Percentiles rank a stretch among this genome's conserved stretches.
phyloP scores from a whole-genome alignment of 2,329 filamentous ascomycete species.

The Colletotrichum cordylinicola region DNA sequence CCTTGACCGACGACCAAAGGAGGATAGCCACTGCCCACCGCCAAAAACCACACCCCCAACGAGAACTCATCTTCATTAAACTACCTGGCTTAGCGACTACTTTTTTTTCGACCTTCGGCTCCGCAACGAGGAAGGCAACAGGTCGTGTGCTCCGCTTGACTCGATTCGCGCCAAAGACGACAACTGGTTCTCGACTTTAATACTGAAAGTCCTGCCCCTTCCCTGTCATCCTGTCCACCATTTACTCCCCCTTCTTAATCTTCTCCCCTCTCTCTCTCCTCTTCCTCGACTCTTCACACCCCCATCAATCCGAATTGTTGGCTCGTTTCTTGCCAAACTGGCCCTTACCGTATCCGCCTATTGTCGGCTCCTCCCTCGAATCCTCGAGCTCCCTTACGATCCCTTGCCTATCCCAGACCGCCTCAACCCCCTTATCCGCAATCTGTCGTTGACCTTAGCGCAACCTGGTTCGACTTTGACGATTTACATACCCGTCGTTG shows the following conservation, averaged over 20 bases:
- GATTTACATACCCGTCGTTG: background rate
- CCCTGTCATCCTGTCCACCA: background rate
- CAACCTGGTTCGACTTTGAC: background rate
- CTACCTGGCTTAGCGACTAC: background rate
- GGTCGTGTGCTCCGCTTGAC: constrained; percentile 16
- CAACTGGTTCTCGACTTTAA: constrained; percentile 7
- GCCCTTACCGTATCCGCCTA: background rate
- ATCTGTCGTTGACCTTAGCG: background rate
- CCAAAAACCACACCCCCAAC: constrained; percentile 3
- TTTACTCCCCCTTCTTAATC: background rate
- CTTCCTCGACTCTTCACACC: background rate
- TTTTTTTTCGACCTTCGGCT: background rate
- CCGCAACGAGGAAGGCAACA: constrained; percentile 14
- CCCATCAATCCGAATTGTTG: background rate
- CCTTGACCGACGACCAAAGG: constrained; percentile 20
- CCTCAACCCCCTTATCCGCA: background rate
- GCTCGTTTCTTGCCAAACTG: background rate
- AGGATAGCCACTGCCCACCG: constrained; percentile 8
- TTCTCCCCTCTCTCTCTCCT: background rate
- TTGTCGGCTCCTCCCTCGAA: background rate
- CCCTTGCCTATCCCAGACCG: background rate
- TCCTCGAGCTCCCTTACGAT: background rate
- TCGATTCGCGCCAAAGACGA: constrained; percentile 1
- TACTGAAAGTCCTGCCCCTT: background rate
- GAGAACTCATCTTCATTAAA: background rate